Evolutionary conservation across 108 stramenopile species (phyloP).

Genomic region (Skeletonema menzelii): DNA sequence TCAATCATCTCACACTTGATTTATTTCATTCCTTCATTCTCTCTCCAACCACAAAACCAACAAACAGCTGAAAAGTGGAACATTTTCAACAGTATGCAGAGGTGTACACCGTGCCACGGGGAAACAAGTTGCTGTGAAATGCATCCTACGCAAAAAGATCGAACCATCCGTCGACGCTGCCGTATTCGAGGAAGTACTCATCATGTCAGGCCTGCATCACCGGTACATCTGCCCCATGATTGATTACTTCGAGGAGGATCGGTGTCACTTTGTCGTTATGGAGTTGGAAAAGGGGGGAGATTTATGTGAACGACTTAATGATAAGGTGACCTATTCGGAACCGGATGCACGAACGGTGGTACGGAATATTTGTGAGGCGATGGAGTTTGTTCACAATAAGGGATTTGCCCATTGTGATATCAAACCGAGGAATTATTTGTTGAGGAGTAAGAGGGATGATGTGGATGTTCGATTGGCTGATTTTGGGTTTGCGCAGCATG

Average conservation of each 20-base stretch:
- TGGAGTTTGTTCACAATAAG: constrained; percentile 78
- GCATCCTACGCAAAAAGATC: constrained; percentile 83
- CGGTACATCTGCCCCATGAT: constrained; percentile 91
- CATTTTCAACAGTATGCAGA: constrained; percentile 87
- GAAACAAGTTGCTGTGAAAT: constrained; percentile 88
- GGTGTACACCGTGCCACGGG: constrained; percentile 87
- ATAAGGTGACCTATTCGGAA: constrained; percentile 86
- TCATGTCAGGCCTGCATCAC: constrained; percentile 89
- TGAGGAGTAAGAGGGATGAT: constrained; percentile 81
- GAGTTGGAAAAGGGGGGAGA: constrained; percentile 93
- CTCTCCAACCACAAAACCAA: background rate
- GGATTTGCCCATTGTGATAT: constrained; percentile 90
- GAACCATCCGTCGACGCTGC: constrained; percentile 86
- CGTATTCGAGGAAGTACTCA: constrained; percentile 92
- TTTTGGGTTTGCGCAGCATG: constrained; percentile 93
- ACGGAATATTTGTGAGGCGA: constrained; percentile 79
- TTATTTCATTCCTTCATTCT: background rate
- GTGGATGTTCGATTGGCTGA: constrained; percentile 90
- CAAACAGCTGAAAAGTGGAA: constrained; percentile 82
- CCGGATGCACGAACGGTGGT: constrained; percentile 84
- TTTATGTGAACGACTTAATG: constrained; percentile 91
- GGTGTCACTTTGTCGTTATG: constrained; percentile 90
- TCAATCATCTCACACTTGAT: too few species aligned
- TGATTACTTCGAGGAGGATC: constrained; percentile 93
- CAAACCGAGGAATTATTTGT: constrained; percentile 92